phyloP scores from a whole-genome alignment of 2,329 filamentous ascomycete genomes.

The Ceratocystis ficicola region DNA sequence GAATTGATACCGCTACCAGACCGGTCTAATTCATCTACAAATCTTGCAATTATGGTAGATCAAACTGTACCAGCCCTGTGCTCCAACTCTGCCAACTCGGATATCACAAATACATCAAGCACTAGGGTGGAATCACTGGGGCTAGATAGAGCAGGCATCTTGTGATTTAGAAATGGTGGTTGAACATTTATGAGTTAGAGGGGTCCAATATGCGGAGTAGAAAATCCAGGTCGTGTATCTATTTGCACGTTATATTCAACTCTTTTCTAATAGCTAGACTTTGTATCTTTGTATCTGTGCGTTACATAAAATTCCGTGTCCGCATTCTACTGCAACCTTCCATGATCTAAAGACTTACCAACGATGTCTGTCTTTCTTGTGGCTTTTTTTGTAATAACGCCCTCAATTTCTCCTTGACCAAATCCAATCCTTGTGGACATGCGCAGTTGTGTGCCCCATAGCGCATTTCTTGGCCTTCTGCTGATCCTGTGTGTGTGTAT shows the following conservation, averaged over 20 bases:
- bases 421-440: not conserved
- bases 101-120: not conserved
- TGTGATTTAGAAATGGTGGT: not conserved
- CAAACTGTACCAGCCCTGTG: not conserved
- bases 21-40: not conserved
- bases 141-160: not conserved
- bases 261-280: not conserved
- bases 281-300: not conserved
- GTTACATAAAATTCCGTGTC: not conserved
- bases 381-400: not conserved
- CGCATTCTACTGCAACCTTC: not conserved
- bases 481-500: not conserved
- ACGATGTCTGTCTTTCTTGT: not conserved
- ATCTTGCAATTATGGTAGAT: not conserved
- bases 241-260: not conserved
- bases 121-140: not conserved
- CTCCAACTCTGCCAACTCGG: not conserved
- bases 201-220: not conserved
- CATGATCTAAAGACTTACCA: not conserved
- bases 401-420: not conserved
- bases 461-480: not conserved
- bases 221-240: not conserved
- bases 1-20: slow-evolving; percentile 5
- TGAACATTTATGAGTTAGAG: not conserved
- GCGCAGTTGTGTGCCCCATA: not conserved